A percentile compares a stretch with the other conserved stretches of the same genome.
phyloP scores from a whole-genome alignment of 2,329 filamentous ascomycete genomes.

The Fusarium staphyleae region DNA sequence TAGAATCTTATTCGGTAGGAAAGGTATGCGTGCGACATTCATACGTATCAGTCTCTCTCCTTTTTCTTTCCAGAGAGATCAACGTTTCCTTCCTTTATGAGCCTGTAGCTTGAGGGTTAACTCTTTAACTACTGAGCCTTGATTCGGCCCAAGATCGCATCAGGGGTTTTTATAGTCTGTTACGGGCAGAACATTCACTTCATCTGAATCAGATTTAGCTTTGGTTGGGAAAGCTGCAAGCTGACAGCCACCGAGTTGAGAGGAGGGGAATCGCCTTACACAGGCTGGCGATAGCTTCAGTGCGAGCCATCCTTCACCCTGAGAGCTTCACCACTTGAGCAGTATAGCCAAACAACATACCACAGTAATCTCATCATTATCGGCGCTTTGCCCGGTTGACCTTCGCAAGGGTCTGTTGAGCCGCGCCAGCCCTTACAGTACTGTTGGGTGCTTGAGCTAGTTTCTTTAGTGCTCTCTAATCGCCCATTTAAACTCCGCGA shows the following conservation, averaged over 20 bases:
- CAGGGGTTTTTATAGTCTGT: constrained; percentile 26
- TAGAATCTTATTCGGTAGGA: background rate
- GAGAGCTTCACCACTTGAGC: constrained; percentile 2
- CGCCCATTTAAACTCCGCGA: constrained; percentile 25
- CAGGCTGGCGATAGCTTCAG: constrained; percentile 25
- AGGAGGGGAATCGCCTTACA: constrained; percentile 4
- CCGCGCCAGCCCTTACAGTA: constrained; percentile 18
- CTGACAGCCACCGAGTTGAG: background rate
- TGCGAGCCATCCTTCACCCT: constrained; percentile 16
- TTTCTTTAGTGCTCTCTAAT: constrained; percentile 5
- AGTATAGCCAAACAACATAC: constrained; percentile 3
- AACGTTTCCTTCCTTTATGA: no score
- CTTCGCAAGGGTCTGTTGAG: constrained; percentile 7
- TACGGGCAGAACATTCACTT: background rate
- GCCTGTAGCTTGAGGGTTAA: no score
- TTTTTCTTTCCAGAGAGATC: background rate
- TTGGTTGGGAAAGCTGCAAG: background rate
- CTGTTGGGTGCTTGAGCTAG: constrained; percentile 2
- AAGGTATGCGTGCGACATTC: no score
- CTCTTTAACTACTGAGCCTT: background rate
- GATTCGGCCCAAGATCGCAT: constrained; percentile 17
- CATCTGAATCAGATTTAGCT: constrained; percentile 14
- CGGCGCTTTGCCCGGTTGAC: constrained; percentile 35
- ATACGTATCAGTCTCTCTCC: background rate
- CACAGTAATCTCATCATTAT: constrained; percentile 1